Conservation (phyloP, 768 basidiomycete species). For the Hygrocybe punicea region DNA sequence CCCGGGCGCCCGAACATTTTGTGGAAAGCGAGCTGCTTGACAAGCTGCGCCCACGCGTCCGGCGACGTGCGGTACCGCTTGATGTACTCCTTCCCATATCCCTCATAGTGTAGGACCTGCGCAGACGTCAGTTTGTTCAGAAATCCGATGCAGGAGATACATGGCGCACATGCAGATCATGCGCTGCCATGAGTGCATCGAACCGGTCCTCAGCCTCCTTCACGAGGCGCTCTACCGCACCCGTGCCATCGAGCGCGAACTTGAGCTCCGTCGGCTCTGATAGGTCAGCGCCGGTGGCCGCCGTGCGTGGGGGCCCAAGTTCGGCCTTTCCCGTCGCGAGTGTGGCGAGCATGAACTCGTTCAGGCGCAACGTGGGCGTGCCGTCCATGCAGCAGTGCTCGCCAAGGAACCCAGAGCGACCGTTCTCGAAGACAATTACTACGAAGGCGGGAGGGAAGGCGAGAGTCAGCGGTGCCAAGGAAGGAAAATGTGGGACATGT, state of each 20-base stretch:
- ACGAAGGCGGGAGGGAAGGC: conserved; percentile 6
- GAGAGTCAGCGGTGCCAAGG: no score
- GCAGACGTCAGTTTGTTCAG: not conserved
- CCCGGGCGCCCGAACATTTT: conserved; percentile 75
- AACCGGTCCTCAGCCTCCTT: conserved; percentile 61
- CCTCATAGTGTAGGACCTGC: conserved; percentile 77
- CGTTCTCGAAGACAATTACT: conserved; percentile 95
- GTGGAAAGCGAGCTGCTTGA: conserved; percentile 94
- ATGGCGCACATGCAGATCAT: conserved; percentile 71
- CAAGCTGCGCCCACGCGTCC: conserved; percentile 92
- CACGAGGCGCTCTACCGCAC: conserved; percentile 47
- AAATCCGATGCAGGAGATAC: not conserved
- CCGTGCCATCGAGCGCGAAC: conserved; percentile 58
- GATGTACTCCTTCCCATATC: conserved; percentile 84
- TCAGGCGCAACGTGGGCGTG: conserved; percentile 90
- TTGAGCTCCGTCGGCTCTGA: conserved; percentile 61
- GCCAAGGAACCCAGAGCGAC: conserved; percentile 89
- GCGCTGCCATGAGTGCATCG: conserved; percentile 67
- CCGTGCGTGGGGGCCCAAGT: conserved; percentile 53
- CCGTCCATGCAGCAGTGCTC: conserved; percentile 92
- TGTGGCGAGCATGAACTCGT: conserved; percentile 85
- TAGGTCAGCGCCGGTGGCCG: conserved; percentile 37
- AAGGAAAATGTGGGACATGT: no score
- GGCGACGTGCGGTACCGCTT: conserved; percentile 82
- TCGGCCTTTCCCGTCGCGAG: conserved; percentile 71